phyloP scores from a whole-genome alignment of 495 filamentous ascomycete species.

The Stereocaulon alpinum region DNA sequence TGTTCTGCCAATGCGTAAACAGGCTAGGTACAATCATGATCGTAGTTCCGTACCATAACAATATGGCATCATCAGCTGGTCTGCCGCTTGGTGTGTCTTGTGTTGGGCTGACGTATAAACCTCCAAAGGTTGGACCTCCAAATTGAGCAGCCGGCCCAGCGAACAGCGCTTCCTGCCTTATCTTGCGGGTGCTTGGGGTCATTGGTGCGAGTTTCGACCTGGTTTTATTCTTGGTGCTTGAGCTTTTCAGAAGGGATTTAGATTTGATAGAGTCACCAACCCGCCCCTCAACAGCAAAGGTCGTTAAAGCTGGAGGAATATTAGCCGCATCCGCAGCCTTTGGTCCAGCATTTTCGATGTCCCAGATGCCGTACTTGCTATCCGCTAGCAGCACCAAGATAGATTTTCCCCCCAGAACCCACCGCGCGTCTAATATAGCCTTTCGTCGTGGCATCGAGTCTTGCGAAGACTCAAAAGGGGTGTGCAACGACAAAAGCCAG shows the following conservation, averaged over 20 bases:
- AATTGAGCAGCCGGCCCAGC: constrained; percentile 30
- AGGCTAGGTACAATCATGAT: constrained; percentile 54
- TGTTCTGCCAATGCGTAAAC: constrained; percentile 56
- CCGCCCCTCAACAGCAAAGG: constrained; percentile 61
- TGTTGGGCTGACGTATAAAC: constrained; percentile 50
- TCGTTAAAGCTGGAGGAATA: constrained; percentile 32
- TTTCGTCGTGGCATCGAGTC: constrained; percentile 46
- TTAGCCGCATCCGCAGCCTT: constrained; percentile 25
- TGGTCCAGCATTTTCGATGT: constrained; percentile 59
- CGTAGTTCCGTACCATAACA: constrained; percentile 57
- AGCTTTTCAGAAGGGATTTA: constrained; percentile 25
- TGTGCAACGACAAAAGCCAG: constrained; percentile 63
- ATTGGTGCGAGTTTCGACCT: constrained; percentile 62
- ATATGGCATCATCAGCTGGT: constrained; percentile 48
- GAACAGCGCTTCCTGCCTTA: constrained; percentile 46
- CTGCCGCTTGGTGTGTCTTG: constrained; percentile 29
- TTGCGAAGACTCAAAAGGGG: constrained; percentile 44
- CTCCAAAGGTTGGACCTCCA: constrained; percentile 41
- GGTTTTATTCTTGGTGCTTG: constrained; percentile 29
- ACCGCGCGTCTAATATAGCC: constrained; percentile 67
- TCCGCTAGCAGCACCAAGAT: constrained; percentile 68
- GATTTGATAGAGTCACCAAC: constrained; percentile 34
- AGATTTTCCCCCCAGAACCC: constrained; percentile 70
- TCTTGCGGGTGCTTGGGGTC: constrained; percentile 69
- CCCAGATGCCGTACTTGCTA: constrained; percentile 93